Conservation (phyloP, 306 rosid genomes). For the Medicago ruthenica region DNA sequence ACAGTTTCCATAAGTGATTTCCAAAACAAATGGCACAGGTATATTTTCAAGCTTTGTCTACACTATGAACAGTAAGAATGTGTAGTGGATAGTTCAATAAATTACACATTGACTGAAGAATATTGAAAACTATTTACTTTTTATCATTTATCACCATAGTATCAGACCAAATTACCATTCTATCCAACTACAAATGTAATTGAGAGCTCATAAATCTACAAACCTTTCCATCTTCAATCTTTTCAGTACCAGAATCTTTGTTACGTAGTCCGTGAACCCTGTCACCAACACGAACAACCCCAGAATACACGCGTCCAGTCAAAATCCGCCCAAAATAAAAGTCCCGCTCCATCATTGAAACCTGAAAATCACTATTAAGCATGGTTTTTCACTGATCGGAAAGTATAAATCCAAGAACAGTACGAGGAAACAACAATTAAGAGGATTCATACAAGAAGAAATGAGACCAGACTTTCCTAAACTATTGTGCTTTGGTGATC, state of each 20-base stretch:
- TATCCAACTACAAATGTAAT: conserved; percentile 29
- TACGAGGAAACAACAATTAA: conserved; percentile 22
- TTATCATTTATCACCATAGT: conserved; percentile 29
- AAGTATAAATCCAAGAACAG: conserved; percentile 25
- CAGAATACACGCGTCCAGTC: conserved; percentile 87
- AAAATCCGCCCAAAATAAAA: conserved; percentile 91
- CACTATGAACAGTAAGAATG: conserved; percentile 10
- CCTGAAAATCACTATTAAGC: conserved; percentile 71
- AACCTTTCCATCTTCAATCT: conserved; percentile 98
- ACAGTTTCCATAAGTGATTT: conserved; percentile 19
- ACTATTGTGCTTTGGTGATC: conserved; percentile 2
- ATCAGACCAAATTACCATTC: not conserved
- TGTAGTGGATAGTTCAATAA: conserved; percentile 20
- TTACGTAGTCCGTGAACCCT: conserved; percentile 82
- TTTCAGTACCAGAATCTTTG: conserved; percentile 77
- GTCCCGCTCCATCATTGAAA: conserved; percentile 98
- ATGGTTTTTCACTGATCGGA: conserved; percentile 48
- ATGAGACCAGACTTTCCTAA: conserved; percentile 31
- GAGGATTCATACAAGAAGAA: conserved; percentile 20
- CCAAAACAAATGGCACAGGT: not conserved
- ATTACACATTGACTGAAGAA: conserved; percentile 12
- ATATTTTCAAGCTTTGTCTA: conserved; percentile 17
- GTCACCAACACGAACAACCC: conserved; percentile 84
- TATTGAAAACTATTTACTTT: conserved; percentile 4
- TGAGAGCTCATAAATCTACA: conserved; percentile 36